phyloP scores from a whole-genome alignment of 805 yeast species.

The Schwanniomyces yamadae region DNA sequence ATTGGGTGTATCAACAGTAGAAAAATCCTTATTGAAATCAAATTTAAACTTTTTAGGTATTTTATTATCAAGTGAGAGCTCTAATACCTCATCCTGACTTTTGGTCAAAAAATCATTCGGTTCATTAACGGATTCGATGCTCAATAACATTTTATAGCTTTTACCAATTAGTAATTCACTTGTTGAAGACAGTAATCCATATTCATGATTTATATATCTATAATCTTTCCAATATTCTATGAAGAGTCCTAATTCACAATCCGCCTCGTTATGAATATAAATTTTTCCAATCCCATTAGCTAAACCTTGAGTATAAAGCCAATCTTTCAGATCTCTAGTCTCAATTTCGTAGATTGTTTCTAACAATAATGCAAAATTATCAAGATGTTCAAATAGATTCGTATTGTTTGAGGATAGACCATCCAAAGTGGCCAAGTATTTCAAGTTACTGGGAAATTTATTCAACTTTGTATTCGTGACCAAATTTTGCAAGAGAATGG shows the following conservation, averaged over 20 bases:
- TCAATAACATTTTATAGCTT: slow-evolving; percentile 20
- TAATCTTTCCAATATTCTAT: slow-evolving; percentile 38
- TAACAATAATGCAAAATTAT: slow-evolving; percentile 29
- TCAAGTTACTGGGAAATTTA: slow-evolving; percentile 35
- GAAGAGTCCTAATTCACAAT: slow-evolving; percentile 30
- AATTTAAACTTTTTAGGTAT: slow-evolving; percentile 16
- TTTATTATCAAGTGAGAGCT: slow-evolving; percentile 10
- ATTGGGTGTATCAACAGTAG: slow-evolving; percentile 6
- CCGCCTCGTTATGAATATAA: slow-evolving; percentile 21
- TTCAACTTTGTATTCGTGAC: slow-evolving; percentile 16
- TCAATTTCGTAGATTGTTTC: slow-evolving; percentile 25
- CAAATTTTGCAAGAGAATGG: slow-evolving; percentile 28
- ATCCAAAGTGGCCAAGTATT: slow-evolving; percentile 37
- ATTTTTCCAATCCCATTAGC: slow-evolving; percentile 27
- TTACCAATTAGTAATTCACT: slow-evolving; percentile 13
- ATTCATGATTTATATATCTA: slow-evolving; percentile 25
- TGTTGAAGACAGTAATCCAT: slow-evolving; percentile 1
- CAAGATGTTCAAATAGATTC: slow-evolving; percentile 32
- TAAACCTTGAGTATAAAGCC: slow-evolving; percentile 23
- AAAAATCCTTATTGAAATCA: slow-evolving; percentile 9
- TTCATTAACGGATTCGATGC: slow-evolving; percentile 16
- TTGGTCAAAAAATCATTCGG: slow-evolving; percentile 17
- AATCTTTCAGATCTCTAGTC: slow-evolving; percentile 14
- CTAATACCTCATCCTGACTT: slow-evolving; percentile 22
- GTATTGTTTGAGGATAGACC: slow-evolving; percentile 27